These are phyloP conservation scores for Chaetomiaceae sp. DNA, from an alignment of 2,329 filamentous ascomycete genomes.

Conservation along the genomic window DNA sequence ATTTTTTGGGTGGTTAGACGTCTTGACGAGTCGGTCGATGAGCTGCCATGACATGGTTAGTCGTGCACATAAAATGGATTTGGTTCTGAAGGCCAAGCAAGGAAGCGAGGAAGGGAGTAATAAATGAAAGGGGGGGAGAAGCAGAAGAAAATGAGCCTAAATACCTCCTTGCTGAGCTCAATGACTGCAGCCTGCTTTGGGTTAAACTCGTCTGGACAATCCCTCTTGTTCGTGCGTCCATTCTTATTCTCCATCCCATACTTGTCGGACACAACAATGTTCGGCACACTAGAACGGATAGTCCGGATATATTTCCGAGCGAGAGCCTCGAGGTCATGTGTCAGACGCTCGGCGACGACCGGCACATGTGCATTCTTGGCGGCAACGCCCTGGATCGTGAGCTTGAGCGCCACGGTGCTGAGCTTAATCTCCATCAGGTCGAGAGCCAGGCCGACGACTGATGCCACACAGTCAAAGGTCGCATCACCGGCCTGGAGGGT, in stretches of 20 bases:
- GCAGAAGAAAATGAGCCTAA: no score
- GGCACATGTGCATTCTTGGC: neutral
- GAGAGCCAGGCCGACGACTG: neutral
- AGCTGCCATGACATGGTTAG: no score
- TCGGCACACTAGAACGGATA: slow-evolving; percentile 5
- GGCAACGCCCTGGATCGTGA: neutral
- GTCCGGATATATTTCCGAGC: neutral
- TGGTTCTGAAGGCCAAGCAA: no score
- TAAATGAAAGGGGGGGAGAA: no score
- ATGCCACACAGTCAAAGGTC: neutral
- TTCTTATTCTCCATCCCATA: slow-evolving; percentile 6
- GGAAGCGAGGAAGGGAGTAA: no score
- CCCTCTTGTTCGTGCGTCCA: slow-evolving; percentile 10
- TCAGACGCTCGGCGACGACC: no score
- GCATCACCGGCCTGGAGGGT: neutral
- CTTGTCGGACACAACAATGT: slow-evolving; percentile 2
- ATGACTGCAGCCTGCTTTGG: slow-evolving; percentile 1
- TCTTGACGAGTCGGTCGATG: no score
- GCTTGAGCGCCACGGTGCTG: neutral
- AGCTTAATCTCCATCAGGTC: neutral
- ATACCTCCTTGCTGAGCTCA: slow-evolving; percentile 3
- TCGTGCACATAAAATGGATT: no score
- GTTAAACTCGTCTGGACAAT: neutral
- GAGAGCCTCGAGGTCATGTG: no score
- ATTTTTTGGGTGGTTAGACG: no score